Evolutionary conservation across 371 early-diverging fungal genomes (phyloP).

Genomic region (Saksenaea vasiformis): DNA sequence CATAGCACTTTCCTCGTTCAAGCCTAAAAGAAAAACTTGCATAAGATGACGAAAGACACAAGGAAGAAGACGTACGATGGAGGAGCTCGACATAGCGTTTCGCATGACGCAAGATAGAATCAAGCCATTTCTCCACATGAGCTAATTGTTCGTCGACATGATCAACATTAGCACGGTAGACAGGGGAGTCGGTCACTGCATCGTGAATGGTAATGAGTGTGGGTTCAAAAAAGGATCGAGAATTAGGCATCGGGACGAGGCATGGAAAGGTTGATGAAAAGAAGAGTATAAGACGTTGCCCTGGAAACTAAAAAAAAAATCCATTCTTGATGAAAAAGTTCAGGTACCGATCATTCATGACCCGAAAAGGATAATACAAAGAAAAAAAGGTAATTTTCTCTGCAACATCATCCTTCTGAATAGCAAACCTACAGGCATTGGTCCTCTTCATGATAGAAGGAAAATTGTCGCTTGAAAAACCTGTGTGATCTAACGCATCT

Average conservation of each 20-base stretch:
- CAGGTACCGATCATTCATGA: not conserved
- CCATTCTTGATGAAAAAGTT: not conserved
- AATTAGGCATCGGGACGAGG: not conserved
- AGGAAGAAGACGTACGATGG: slow-evolving; percentile 37
- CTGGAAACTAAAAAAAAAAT: not conserved
- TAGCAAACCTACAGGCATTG: too few species aligned
- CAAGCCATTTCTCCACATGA: slow-evolving; percentile 65
- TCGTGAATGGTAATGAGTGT: slow-evolving; percentile 58
- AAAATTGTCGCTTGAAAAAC: too few species aligned
- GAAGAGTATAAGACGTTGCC: not conserved
- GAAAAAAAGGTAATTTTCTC: too few species aligned
- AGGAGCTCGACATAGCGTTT: slow-evolving; percentile 50
- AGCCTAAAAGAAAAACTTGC: slow-evolving; percentile 9
- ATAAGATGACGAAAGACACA: not conserved
- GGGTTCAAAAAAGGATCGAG: slow-evolving; percentile 8
- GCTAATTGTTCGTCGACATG: slow-evolving; percentile 74
- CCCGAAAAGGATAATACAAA: too few species aligned
- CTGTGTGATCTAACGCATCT: too few species aligned
- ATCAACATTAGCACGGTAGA: slow-evolving; percentile 61
- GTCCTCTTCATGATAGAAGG: too few species aligned
- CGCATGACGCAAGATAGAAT: slow-evolving; percentile 45
- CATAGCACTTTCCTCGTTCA: slow-evolving; percentile 25
- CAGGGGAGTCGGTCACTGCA: slow-evolving; percentile 72
- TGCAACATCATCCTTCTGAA: too few species aligned
- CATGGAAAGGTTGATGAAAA: slow-evolving; percentile 3